These are phyloP conservation scores for Alternaria sp. DNA, from an alignment of 2,329 filamentous ascomycete genomes.

Conservation along the genomic window DNA sequence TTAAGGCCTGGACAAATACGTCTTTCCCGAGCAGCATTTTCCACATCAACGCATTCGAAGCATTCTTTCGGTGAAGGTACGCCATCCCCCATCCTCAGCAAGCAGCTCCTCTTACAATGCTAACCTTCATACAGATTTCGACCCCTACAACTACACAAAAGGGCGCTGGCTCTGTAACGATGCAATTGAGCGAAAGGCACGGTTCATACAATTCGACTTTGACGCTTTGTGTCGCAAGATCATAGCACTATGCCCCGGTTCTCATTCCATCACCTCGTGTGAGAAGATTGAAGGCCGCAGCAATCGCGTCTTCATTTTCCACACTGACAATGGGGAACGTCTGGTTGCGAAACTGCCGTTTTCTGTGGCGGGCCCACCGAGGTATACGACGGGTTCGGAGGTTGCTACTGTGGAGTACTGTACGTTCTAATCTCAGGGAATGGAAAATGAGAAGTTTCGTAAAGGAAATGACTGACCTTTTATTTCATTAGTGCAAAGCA, in stretches of 20 bases:
- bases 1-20: too few species aligned
- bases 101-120: too few species aligned
- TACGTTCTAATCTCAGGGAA: slow-evolving; percentile 20
- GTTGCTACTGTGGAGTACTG: slow-evolving; percentile 54
- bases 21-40: too few species aligned
- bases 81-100: too few species aligned
- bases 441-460: too few species aligned
- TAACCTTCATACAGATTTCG: too few species aligned
- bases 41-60: too few species aligned
- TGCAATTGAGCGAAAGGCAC: slow-evolving; percentile 39
- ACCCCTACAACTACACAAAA: background rate
- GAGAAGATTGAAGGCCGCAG: slow-evolving; percentile 55
- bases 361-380: slow-evolving; percentile 45
- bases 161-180: background rate
- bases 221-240: slow-evolving; percentile 46
- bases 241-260: slow-evolving; percentile 46
- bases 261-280: slow-evolving; percentile 41
- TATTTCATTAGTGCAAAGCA: slow-evolving; percentile 38
- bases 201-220: slow-evolving; percentile 51
- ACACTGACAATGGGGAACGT: slow-evolving; percentile 45
- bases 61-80: too few species aligned
- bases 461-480: slow-evolving; percentile 9
- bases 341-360: slow-evolving; percentile 53
- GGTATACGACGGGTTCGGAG: slow-evolving; percentile 51
- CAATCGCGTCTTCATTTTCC: slow-evolving; percentile 54